Evolutionary conservation across 2,329 filamentous ascomycete genomes (phyloP).

Genomic region (Colletotrichum lupini): DNA sequence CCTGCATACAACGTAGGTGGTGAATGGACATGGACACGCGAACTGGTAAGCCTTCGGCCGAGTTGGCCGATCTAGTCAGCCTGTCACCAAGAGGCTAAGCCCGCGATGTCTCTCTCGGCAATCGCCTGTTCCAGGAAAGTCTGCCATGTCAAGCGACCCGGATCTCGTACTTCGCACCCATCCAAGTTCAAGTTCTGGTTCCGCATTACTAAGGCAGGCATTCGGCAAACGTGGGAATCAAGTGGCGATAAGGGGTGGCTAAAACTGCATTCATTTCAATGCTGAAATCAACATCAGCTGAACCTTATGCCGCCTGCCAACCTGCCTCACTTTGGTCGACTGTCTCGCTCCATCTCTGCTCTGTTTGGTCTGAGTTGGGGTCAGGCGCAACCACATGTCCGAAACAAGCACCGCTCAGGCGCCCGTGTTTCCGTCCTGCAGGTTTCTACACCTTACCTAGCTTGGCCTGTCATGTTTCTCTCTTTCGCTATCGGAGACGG

Average conservation of each 20-base stretch:
- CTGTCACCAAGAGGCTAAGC: not conserved
- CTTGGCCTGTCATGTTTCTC: constrained; percentile 21
- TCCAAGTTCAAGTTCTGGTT: not conserved
- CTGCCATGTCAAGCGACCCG: not conserved
- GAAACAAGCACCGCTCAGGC: constrained; percentile 33
- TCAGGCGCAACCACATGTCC: constrained; percentile 27
- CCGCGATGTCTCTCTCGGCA: not conserved
- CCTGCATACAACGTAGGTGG: constrained; percentile 1
- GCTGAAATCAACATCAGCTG: constrained; percentile 29
- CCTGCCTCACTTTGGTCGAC: constrained; percentile 23
- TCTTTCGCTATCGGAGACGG: constrained; percentile 8
- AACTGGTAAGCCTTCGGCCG: not conserved
- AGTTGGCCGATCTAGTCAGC: constrained; percentile 13
- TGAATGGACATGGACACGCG: not conserved
- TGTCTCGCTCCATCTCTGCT: constrained; percentile 11
- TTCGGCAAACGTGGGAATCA: not conserved
- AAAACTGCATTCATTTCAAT: constrained; percentile 33
- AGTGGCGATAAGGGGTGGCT: constrained; percentile 18
- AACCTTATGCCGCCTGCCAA: constrained; percentile 17
- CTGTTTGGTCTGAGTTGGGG: constrained; percentile 17
- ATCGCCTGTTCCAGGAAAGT: not conserved
- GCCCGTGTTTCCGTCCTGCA: constrained; percentile 31
- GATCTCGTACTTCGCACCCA: not conserved
- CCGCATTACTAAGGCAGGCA: not conserved
- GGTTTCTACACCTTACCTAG: constrained; percentile 11